Evolutionary conservation across 2,329 filamentous ascomycete species (phyloP).

Genomic region (Colletotrichum caudatum): DNA sequence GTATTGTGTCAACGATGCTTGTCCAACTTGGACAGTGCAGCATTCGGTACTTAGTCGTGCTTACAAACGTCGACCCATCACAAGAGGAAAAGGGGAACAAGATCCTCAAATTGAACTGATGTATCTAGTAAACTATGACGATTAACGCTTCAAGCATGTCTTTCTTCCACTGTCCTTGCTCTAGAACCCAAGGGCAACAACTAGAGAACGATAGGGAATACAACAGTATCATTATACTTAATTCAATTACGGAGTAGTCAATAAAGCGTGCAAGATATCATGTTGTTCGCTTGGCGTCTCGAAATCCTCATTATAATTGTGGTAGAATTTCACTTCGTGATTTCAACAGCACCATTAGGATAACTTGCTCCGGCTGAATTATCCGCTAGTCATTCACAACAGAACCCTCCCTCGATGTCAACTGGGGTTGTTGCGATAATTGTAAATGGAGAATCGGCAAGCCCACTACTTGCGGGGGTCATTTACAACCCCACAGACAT

Average conservation of each 20-base stretch:
- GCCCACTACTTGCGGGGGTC: not conserved
- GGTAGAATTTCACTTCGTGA: not conserved
- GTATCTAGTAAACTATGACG: no score
- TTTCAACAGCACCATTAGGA: not conserved
- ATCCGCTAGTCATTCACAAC: not conserved
- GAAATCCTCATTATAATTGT: not conserved
- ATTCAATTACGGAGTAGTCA: no score
- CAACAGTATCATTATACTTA: not conserved
- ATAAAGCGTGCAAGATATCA: not conserved
- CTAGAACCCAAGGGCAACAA: not conserved
- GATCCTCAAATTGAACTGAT: no score
- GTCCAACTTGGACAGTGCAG: not conserved
- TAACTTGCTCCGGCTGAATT: not conserved
- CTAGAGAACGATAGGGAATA: not conserved
- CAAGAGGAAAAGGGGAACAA: not conserved
- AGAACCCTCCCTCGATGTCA: not conserved
- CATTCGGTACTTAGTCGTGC: not conserved
- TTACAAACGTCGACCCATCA: not conserved
- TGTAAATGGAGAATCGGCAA: not conserved
- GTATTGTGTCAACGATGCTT: no score
- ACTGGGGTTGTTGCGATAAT: not conserved
- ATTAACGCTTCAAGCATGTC: not conserved
- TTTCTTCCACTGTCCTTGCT: not conserved
- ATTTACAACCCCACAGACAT: not conserved
- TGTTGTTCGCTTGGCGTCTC: no score